These are phyloP conservation scores for Strigomonas oncopelti DNA, from an alignment of 208 protist species.

Conservation along the genomic window DNA sequence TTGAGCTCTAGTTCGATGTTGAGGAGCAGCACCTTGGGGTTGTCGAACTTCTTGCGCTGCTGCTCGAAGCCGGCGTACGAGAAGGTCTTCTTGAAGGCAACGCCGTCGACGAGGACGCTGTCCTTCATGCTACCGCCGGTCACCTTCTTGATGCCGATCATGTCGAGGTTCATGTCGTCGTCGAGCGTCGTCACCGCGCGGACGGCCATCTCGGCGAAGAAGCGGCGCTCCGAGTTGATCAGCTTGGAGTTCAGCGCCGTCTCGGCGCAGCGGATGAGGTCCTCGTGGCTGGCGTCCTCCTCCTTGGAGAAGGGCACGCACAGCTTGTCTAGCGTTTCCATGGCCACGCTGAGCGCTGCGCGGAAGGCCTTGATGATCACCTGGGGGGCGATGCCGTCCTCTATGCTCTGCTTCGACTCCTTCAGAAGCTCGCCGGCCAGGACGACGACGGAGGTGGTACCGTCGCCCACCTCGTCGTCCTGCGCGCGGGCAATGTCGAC, in stretches of 20 bases:
- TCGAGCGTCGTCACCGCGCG: slow-evolving; percentile 89
- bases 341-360: slow-evolving; percentile 95
- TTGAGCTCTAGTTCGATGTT: slow-evolving; percentile 99
- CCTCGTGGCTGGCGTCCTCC: slow-evolving; percentile 49
- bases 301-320: slow-evolving; percentile 84
- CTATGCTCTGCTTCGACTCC: slow-evolving; percentile 96
- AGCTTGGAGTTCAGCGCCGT: slow-evolving; percentile 99
- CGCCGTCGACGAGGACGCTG: slow-evolving; percentile 97
- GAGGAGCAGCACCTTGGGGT: slow-evolving; percentile 98
- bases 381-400: slow-evolving; percentile 98
- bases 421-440: slow-evolving; percentile 98
- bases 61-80: slow-evolving; percentile 95
- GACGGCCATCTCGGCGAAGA: slow-evolving; percentile 98
- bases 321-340: slow-evolving; percentile 90
- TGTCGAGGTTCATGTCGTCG: slow-evolving; percentile 90
- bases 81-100: slow-evolving; percentile 99
- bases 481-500: slow-evolving; percentile 99
- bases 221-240: slow-evolving; percentile 92
- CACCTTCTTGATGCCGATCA: slow-evolving; percentile 99
- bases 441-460: slow-evolving; percentile 99
- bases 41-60: slow-evolving; percentile 98
- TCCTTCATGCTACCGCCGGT: slow-evolving; percentile 98
- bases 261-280: slow-evolving; percentile 93
- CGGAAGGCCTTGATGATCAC: slow-evolving; percentile 98
- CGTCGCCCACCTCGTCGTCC: slow-evolving; percentile 99